These are phyloP conservation scores for Haplosporangium sp. DNA, from an alignment of 371 early-diverging fungal genomes.

Conservation along the genomic window DNA sequence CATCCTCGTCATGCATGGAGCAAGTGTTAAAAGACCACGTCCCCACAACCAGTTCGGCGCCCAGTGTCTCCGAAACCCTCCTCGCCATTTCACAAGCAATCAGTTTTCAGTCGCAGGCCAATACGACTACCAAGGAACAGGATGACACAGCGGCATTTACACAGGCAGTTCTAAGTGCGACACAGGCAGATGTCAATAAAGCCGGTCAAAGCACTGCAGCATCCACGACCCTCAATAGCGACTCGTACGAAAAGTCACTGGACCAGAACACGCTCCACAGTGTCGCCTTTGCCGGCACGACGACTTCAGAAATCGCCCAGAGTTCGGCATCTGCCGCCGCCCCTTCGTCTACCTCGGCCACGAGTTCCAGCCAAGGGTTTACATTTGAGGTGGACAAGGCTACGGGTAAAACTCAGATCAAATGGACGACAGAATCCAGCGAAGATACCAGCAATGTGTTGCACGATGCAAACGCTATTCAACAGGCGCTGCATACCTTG, in stretches of 20 bases:
- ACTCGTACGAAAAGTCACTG: background rate
- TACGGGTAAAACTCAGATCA: conserved; percentile 52
- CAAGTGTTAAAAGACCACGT: conserved; percentile 8
- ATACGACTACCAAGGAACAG: conserved; percentile 3
- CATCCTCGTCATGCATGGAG: conserved; percentile 2
- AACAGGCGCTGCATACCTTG: conserved; percentile 36
- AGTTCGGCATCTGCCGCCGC: background rate
- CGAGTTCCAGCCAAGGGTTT: conserved; percentile 20
- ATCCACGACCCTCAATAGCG: background rate
- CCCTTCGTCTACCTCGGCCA: conserved; percentile 1
- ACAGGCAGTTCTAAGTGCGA: conserved; percentile 35
- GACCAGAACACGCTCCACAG: conserved; percentile 14
- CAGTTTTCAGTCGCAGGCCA: conserved; percentile 23
- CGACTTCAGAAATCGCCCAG: background rate
- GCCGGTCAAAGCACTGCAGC: background rate
- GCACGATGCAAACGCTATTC: conserved; percentile 28
- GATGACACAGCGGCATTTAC: conserved; percentile 34
- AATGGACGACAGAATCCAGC: conserved; percentile 36
- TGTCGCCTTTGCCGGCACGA: background rate
- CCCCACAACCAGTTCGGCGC: conserved; percentile 5
- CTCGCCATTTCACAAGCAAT: conserved; percentile 45
- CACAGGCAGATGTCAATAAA: conserved; percentile 27
- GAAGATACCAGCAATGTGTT: conserved; percentile 19
- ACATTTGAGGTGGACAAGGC: conserved; percentile 48
- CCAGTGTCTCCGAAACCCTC: conserved; percentile 30